These are phyloP conservation scores for Mycena citricolor DNA, from an alignment of 1,284 basidiomycete species.

Conservation along the genomic window DNA sequence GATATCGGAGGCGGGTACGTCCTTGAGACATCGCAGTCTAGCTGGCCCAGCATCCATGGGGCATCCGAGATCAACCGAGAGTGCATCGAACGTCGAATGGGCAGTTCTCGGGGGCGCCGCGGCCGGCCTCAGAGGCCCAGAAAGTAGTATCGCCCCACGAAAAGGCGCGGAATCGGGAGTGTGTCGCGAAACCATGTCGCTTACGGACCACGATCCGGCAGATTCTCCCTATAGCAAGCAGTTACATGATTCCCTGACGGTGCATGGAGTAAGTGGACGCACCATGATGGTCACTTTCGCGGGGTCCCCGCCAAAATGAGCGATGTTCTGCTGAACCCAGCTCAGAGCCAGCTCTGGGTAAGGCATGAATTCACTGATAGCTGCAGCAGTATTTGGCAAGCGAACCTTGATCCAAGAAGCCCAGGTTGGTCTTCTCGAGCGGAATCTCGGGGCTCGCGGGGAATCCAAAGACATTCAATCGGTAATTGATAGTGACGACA, in stretches of 20 bases:
- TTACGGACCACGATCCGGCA: conserved; percentile 21
- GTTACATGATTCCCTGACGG: background rate
- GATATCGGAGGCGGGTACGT: conserved; percentile 13
- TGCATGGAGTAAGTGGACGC: background rate
- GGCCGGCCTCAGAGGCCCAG: background rate
- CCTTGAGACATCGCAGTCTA: conserved; percentile 19
- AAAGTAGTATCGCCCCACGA: conserved; percentile 19
- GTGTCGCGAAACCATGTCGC: conserved; percentile 11
- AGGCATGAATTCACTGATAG: too few relatives aligned
- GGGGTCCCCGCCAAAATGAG: conserved; percentile 26
- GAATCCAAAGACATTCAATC: conserved; percentile 23
- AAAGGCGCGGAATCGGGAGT: conserved; percentile 2
- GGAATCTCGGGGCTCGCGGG: conserved; percentile 16
- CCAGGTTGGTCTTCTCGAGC: conserved; percentile 14
- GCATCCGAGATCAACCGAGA: conserved; percentile 18
- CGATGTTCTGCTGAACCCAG: conserved; percentile 23
- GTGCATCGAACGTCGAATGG: conserved; percentile 15
- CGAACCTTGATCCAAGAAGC: conserved; percentile 19
- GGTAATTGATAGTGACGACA: conserved; percentile 21
- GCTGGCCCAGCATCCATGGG: conserved; percentile 12
- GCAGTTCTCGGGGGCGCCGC: background rate
- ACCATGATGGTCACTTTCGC: conserved; percentile 24
- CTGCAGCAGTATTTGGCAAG: background rate
- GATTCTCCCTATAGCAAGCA: conserved; percentile 19
- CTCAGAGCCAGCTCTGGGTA: conserved; percentile 10